These are phyloP conservation scores for Trifolium fragiferum DNA, from an alignment of 306 rosid genomes.

Conservation along the genomic window DNA sequence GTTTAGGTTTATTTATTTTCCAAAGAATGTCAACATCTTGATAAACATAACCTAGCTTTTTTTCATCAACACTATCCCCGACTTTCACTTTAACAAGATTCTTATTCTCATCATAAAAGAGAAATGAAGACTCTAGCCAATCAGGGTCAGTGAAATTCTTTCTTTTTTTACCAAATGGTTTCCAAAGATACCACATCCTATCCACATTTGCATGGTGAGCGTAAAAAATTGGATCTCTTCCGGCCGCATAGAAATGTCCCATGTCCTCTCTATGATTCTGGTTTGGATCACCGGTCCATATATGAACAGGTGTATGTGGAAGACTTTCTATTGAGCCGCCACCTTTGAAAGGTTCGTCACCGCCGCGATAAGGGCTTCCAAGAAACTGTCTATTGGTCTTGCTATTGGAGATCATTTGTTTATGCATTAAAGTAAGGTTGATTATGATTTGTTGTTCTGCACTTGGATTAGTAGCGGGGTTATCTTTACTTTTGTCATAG, in stretches of 20 bases:
- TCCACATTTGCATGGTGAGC: conserved; percentile 78
- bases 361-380: conserved; percentile 57
- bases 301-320: conserved; percentile 46
- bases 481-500: not conserved
- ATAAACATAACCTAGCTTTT: conserved; percentile 60
- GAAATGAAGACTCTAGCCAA: conserved; percentile 69
- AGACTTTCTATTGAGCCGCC: conserved; percentile 49
- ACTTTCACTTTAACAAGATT: conserved; percentile 67
- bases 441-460: not conserved
- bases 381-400: conserved; percentile 51
- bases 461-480: not conserved
- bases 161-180: conserved; percentile 56
- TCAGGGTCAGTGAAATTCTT: conserved; percentile 52
- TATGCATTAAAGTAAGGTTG: conserved; percentile 60
- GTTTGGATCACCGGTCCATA: conserved; percentile 55
- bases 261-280: conserved; percentile 49
- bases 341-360: conserved; percentile 51
- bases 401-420: conserved; percentile 52
- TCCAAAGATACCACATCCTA: conserved; percentile 78
- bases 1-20: conserved; percentile 54
- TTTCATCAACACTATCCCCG: conserved; percentile 59
- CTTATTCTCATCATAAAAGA: conserved; percentile 77
- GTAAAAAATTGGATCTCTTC: conserved; percentile 73
- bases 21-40: conserved; percentile 74
- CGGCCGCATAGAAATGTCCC: conserved; percentile 83